Conservation (phyloP, 1,284 basidiomycete genomes). For the Golubevia sp. region DNA sequence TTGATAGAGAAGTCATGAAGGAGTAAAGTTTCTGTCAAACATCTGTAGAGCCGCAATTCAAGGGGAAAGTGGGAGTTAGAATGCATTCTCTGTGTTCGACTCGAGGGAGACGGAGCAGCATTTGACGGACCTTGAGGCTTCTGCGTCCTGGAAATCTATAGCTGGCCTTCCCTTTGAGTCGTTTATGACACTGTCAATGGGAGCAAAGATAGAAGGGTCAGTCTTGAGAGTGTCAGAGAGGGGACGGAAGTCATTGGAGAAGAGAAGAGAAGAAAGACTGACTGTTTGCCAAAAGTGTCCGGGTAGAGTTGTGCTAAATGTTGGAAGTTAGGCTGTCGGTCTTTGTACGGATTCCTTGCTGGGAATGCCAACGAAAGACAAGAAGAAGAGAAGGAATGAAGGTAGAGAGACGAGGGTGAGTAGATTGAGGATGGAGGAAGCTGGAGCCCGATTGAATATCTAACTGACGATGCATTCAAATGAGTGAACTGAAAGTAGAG, state of each 20-base stretch:
- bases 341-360: no score
- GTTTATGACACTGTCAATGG: neutral
- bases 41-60: neutral
- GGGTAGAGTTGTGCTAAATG: no score
- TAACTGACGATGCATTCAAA: neutral
- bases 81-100: no score
- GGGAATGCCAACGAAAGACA: no score
- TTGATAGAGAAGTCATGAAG: constrained; percentile 19
- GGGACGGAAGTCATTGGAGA: neutral
- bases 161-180: neutral
- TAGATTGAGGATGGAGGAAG: neutral
- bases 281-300: no score
- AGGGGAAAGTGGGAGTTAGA: no score
- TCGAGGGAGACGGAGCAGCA: no score
- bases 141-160: no score
- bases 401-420: neutral
- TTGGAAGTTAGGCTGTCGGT: no score
- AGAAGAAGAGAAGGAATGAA: no score
- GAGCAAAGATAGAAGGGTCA: neutral
- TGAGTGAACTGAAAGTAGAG: neutral
- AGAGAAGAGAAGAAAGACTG: neutral
- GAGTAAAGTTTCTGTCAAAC: constrained; percentile 19
- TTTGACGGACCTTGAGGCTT: no score
- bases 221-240: neutral
- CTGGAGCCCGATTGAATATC: neutral